These are phyloP conservation scores for Aspergillus funiculosus DNA, from an alignment of 495 filamentous ascomycete genomes.

Conservation along the genomic window DNA sequence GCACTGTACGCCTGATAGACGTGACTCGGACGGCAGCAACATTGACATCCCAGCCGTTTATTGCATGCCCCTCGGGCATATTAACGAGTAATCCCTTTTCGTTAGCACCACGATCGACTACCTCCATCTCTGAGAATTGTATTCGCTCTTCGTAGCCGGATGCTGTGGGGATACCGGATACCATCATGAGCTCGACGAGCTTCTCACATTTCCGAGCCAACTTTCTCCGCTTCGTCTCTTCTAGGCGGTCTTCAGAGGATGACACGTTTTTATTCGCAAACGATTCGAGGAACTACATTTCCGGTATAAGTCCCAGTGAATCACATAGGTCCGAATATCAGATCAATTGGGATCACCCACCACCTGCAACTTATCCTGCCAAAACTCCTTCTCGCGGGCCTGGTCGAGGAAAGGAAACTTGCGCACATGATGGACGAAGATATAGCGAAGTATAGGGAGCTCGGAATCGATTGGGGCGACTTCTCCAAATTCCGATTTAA, in stretches of 20 bases:
- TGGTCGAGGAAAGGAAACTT: conserved; percentile 97
- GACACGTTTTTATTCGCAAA: conserved; percentile 98
- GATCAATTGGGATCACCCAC: conserved; percentile 47
- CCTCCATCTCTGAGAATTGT: conserved; percentile 91
- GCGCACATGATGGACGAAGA: conserved; percentile 96
- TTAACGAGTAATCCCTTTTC: conserved; percentile 81
- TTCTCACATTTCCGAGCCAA: conserved; percentile 89
- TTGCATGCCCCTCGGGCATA: conserved; percentile 80
- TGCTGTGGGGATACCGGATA: conserved; percentile 89
- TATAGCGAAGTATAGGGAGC: conserved; percentile 87
- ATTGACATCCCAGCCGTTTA: conserved; percentile 97
- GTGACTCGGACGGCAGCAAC: conserved; percentile 82
- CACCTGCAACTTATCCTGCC: conserved; percentile 96
- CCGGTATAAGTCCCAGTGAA: conserved; percentile 7
- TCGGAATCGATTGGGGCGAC: conserved; percentile 91
- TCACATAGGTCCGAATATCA: not conserved
- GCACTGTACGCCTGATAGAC: conserved; percentile 75
- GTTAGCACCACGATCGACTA: conserved; percentile 87
- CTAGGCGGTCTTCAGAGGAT: conserved; percentile 88
- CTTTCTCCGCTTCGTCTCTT: conserved; percentile 93
- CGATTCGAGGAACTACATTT: conserved; percentile 78
- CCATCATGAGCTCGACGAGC: conserved; percentile 98
- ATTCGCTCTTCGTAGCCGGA: conserved; percentile 97
- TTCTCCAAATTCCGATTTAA: conserved; percentile 86
- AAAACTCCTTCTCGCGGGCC: conserved; percentile 97